Evolutionary conservation across 352 stramenopile genomes (phyloP).

Genomic region (Phytophthora pinifolia): DNA sequence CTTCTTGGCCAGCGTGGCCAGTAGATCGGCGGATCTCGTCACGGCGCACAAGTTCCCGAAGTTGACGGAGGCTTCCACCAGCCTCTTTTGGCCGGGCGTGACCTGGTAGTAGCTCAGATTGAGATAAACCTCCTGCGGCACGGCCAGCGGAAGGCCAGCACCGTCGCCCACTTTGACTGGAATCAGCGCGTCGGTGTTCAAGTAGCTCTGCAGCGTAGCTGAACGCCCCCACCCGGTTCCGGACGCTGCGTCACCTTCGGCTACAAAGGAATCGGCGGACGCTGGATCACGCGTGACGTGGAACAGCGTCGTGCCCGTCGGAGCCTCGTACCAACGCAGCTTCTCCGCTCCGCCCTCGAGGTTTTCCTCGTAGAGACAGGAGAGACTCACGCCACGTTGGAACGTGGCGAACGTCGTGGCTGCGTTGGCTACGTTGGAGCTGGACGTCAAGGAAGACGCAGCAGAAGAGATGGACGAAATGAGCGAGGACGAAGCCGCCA

Average conservation of each 20-base stretch:
- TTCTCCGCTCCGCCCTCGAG: constrained; percentile 76
- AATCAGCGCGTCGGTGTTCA: constrained; percentile 74
- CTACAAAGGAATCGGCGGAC: constrained; percentile 60
- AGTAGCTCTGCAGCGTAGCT: constrained; percentile 39
- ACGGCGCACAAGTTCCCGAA: constrained; percentile 80
- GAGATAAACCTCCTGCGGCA: constrained; percentile 72
- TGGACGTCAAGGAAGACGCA: constrained; percentile 16
- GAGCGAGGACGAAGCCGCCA: constrained; percentile 29
- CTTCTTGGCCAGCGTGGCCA: constrained; percentile 75
- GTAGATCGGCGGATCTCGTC: constrained; percentile 50
- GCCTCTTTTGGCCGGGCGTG: constrained; percentile 53
- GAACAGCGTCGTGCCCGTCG: constrained; percentile 81
- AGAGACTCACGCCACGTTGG: constrained; percentile 80
- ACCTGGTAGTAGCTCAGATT: constrained; percentile 85
- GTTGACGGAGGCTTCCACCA: constrained; percentile 65
- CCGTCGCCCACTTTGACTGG: constrained; percentile 61
- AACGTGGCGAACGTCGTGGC: constrained; percentile 20
- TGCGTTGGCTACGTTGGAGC: constrained; percentile 17
- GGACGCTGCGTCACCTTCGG: constrained; percentile 22
- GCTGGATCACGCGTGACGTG: constrained; percentile 84
- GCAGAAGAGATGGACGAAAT: constrained; percentile 40
- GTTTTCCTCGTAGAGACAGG: constrained; percentile 91
- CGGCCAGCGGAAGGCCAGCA: constrained; percentile 45
- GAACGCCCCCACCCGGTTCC: constrained; percentile 64
- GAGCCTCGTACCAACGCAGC: constrained; percentile 87